Percentiles rank a stretch among this genome's conserved stretches.
These are phyloP conservation scores for Diplogelasinospora grovesii DNA, from an alignment of 495 filamentous ascomycete species.

Conservation along the genomic window DNA sequence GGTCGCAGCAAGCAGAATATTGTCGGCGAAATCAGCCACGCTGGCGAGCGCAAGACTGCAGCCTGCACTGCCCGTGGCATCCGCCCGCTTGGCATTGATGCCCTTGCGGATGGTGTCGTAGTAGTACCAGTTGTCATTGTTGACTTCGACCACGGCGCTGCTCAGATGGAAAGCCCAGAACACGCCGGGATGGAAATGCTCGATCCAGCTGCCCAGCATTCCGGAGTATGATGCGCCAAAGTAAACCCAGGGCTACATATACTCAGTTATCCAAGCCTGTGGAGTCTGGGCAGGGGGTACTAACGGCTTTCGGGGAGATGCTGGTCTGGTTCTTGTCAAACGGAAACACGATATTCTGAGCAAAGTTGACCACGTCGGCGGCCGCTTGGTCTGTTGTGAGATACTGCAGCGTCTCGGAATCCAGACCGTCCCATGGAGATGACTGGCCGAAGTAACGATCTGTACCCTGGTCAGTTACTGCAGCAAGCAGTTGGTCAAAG, in stretches of 20 bases:
- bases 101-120: constrained; percentile 54
- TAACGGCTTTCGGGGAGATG: constrained; percentile 40
- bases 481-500: background rate
- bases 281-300: background rate
- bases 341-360: constrained; percentile 48
- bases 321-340: constrained; percentile 49
- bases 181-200: constrained; percentile 51
- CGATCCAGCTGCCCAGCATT: constrained; percentile 56
- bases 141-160: constrained; percentile 54
- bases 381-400: constrained; percentile 56
- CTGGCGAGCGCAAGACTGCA: constrained; percentile 50
- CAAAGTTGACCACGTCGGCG: constrained; percentile 55
- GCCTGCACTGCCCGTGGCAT: constrained; percentile 25
- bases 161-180: constrained; percentile 63
- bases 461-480: constrained; percentile 7
- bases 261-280: no score
- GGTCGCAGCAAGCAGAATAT: constrained; percentile 25
- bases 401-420: constrained; percentile 51
- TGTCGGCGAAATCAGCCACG: constrained; percentile 52
- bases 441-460: constrained; percentile 56
- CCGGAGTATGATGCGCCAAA: constrained; percentile 59
- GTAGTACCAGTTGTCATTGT: constrained; percentile 60
- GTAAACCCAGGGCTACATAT: constrained; percentile 54
- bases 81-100: constrained; percentile 35
- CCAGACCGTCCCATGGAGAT: constrained; percentile 50